Evolutionary conservation across 495 filamentous ascomycete genomes (phyloP).

Genomic region (Daldinia childiae): DNA sequence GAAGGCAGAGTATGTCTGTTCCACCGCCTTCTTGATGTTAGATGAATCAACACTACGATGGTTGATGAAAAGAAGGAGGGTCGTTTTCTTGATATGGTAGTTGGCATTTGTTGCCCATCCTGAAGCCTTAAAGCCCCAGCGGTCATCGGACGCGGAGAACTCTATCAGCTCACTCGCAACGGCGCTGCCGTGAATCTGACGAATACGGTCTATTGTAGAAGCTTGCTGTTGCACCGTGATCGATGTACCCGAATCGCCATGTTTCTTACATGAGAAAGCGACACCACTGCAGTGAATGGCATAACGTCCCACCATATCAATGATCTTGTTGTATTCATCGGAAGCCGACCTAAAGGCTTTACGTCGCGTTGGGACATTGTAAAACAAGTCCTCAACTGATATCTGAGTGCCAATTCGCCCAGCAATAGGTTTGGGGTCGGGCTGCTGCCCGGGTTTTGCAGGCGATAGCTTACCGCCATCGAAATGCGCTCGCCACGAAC

Average conservation of each 20-base stretch:
- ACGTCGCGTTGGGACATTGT: constrained; percentile 89
- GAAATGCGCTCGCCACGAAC: constrained; percentile 90
- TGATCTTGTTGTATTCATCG: constrained; percentile 98
- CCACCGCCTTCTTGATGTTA: constrained; percentile 86
- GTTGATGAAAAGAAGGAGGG: constrained; percentile 94
- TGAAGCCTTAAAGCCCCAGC: constrained; percentile 82
- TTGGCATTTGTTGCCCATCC: constrained; percentile 94
- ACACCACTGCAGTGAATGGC: constrained; percentile 93
- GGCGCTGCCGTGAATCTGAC: constrained; percentile 85
- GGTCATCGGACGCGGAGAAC: constrained; percentile 74
- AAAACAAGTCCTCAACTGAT: constrained; percentile 96
- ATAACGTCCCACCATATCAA: constrained; percentile 93
- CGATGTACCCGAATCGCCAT: constrained; percentile 84
- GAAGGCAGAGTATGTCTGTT: constrained; percentile 89
- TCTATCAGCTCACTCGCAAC: constrained; percentile 91
- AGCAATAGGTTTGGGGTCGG: constrained; percentile 88
- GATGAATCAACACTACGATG: constrained; percentile 95
- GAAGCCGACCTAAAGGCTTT: constrained; percentile 90
- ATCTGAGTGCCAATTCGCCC: constrained; percentile 97
- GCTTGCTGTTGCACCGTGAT: constrained; percentile 80
- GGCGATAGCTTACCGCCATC: constrained; percentile 83
- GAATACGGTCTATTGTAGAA: constrained; percentile 80
- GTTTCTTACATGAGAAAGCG: constrained; percentile 95
- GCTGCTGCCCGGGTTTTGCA: constrained; percentile 88
- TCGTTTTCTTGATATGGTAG: constrained; percentile 91